Conservation (phyloP, 2,329 filamentous ascomycete genomes). For the Diaporthe velutina region DNA sequence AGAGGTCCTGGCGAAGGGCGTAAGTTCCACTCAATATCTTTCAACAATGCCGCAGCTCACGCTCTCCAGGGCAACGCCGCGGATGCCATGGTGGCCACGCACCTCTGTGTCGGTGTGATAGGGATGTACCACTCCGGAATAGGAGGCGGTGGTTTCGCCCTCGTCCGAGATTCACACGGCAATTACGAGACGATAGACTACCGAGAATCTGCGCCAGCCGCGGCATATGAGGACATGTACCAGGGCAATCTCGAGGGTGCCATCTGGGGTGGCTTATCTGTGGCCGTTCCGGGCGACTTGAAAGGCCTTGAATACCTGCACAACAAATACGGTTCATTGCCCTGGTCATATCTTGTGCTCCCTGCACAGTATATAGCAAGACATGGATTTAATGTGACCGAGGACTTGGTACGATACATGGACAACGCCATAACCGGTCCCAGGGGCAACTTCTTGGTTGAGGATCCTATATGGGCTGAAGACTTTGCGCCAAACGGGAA, state of each 20-base stretch:
- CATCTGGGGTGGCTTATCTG: constrained; percentile 78
- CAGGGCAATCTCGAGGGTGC: constrained; percentile 76
- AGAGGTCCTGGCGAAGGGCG: constrained; percentile 68
- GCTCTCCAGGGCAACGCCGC: constrained; percentile 75
- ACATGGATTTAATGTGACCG: constrained; percentile 78
- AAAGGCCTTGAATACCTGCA: constrained; percentile 86
- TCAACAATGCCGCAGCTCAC: not conserved
- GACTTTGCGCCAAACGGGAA: constrained; percentile 89
- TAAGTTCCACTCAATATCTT: constrained; percentile 46
- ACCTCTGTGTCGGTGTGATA: constrained; percentile 81
- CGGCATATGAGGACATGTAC: constrained; percentile 89
- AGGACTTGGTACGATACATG: constrained; percentile 84
- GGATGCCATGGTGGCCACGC: constrained; percentile 80
- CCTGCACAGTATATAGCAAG: constrained; percentile 82
- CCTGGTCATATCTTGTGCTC: constrained; percentile 79
- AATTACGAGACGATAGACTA: constrained; percentile 91
- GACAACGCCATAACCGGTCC: constrained; percentile 54
- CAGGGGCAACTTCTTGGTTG: constrained; percentile 73
- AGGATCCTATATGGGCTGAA: constrained; percentile 83
- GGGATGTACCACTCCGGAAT: constrained; percentile 87
- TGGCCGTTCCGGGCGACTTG: constrained; percentile 80
- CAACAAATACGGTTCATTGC: constrained; percentile 73
- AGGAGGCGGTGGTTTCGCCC: constrained; percentile 91
- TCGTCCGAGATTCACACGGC: constrained; percentile 80
- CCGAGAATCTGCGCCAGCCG: constrained; percentile 86